Conservation (phyloP, 2,329 filamentous ascomycete species). For the Cryphonectria parasitica region DNA sequence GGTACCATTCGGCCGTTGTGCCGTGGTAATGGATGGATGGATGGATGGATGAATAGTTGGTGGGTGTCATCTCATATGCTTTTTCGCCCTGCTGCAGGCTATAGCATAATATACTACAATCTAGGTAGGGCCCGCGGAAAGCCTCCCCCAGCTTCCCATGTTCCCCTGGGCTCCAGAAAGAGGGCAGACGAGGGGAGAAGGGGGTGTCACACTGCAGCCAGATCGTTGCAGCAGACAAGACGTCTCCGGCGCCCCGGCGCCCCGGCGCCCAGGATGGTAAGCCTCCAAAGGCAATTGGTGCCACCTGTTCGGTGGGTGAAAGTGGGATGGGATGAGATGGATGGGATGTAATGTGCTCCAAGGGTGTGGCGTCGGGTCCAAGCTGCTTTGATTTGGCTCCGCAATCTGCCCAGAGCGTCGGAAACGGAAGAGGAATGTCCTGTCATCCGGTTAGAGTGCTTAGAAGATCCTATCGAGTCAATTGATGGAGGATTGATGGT, state of each 20-base stretch:
- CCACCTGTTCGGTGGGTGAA: slow-evolving; percentile 1
- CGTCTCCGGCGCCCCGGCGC: neutral
- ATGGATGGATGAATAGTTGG: neutral
- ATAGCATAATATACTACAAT: neutral
- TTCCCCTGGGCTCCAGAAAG: neutral
- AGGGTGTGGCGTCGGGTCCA: neutral
- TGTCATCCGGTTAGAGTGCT: neutral
- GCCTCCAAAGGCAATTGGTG: neutral
- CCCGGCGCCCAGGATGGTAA: neutral
- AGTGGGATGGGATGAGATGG: neutral
- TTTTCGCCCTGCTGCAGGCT: neutral
- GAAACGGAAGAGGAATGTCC: neutral
- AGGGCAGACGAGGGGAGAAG: neutral
- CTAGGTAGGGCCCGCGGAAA: slow-evolving; percentile 3
- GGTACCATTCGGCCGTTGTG: neutral
- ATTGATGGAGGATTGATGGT: neutral
- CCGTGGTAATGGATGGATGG: neutral
- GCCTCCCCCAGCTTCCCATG: neutral
- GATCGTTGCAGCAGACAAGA: slow-evolving; percentile 10
- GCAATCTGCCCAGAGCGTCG: slow-evolving; percentile 17
- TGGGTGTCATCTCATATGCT: neutral
- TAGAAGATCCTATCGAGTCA: neutral
- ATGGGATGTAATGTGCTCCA: neutral
- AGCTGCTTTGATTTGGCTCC: slow-evolving; percentile 9
- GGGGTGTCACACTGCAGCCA: slow-evolving; percentile 11